Base-by-base conservation (phyloP, 805 yeast genomes). In the Monosporozyma solicola region DNA sequence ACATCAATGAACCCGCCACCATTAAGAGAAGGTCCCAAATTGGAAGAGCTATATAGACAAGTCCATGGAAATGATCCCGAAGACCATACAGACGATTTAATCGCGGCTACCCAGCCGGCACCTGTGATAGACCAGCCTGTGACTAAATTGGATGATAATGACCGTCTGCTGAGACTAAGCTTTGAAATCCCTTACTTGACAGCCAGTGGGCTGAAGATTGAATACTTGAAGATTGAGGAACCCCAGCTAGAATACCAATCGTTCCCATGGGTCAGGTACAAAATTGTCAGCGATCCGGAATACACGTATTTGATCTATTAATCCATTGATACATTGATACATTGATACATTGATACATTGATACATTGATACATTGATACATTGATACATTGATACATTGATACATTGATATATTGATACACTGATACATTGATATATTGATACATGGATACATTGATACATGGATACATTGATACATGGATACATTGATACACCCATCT, bases 261-360 rank as follows among this genome's bases (percentile, higher is more conserved):
- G 44, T 85, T 86, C 62, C 91, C 94, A 0, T 86, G 95, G 95
- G 84, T 86, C 1, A 73, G 85, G 51, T 84, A 85, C 61, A 68
- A 76, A 54, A 77, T 78, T 4, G 56, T 66, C 39, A 78, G 72
- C 58, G 74, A 70, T 52, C 69, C 66, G 11, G 74, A 67, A 41
- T 72, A 74, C 52, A 67, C 66, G 31, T 67, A 63, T 48, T 49
- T 59, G 35, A 56, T 61, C 1, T 60, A 48, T 22, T 50, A 16
- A 25, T 7, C 15, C 11, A 10, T 31, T 31, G 33, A 10, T 8
- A 20, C 20, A 20, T 20, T 20, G 20, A 20, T 20, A 20, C 20
- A 20, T 20, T 1, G 20, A 20, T 20, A 20, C 20, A 20, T 20
- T 20, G 20, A 20, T 20, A 20, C 20, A 20, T 20, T 1, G 20